These are phyloP conservation scores for Clavariopsis aquatica DNA, from an alignment of 495 filamentous ascomycete species.

Conservation along the genomic window DNA sequence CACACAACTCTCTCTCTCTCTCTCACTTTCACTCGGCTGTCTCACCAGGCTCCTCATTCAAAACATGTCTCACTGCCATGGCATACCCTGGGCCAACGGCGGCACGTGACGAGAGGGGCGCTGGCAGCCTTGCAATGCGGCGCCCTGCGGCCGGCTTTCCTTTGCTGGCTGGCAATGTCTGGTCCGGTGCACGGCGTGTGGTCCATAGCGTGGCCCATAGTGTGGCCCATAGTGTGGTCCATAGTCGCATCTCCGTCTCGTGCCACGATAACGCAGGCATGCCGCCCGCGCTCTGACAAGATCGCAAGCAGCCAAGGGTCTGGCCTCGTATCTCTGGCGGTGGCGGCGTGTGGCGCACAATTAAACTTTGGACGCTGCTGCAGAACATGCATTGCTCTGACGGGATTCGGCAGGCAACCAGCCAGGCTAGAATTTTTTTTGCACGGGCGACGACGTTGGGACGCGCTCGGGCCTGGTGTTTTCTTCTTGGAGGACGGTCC, in stretches of 20 bases:
- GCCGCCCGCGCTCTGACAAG: background rate
- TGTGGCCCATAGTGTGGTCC: background rate
- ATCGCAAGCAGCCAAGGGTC: constrained; percentile 8
- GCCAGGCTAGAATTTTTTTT: background rate
- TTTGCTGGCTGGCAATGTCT: no score
- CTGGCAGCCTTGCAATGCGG: no score
- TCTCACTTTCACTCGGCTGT: no score
- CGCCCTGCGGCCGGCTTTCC: background rate
- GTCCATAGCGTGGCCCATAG: no score
- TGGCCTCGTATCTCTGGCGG: constrained; percentile 7
- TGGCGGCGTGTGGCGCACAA: constrained; percentile 13
- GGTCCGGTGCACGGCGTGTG: no score
- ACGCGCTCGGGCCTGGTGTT: background rate
- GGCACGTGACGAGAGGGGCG: constrained; percentile 4
- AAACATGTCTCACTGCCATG: constrained; percentile 12
- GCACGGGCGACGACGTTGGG: background rate
- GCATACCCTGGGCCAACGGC: background rate
- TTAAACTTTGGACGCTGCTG: constrained; percentile 15
- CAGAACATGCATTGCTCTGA: constrained; percentile 4
- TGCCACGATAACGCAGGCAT: constrained; percentile 15
- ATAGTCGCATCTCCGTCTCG: background rate
- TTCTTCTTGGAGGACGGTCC: no score
- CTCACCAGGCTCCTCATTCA: background rate
- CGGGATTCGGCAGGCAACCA: background rate
- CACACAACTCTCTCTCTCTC: no score